Evolutionary conservation across 2,329 filamentous ascomycete genomes (phyloP).

Genomic region (Talaromyces piceae): DNA sequence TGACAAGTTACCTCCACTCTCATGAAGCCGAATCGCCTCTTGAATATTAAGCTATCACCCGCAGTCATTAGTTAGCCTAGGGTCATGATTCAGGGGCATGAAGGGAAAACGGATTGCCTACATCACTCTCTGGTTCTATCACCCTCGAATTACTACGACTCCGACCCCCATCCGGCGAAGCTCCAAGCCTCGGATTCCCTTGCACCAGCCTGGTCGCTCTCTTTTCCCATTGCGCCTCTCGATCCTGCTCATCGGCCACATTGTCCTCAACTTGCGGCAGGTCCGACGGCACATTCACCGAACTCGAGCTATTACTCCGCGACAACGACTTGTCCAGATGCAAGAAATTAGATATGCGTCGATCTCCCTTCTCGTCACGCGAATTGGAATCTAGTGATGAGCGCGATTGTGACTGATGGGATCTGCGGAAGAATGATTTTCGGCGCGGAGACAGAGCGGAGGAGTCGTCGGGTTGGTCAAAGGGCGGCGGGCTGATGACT

Average conservation of each 20-base stretch:
- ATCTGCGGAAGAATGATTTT: slow-evolving; percentile 26
- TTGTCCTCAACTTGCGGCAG: slow-evolving; percentile 63
- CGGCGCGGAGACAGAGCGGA: slow-evolving; percentile 26
- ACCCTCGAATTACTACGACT: slow-evolving; percentile 27
- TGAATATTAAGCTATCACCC: slow-evolving; percentile 59
- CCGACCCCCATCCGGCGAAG: slow-evolving; percentile 30
- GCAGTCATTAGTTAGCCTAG: too few species aligned
- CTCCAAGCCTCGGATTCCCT: slow-evolving; percentile 39
- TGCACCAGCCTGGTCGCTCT: slow-evolving; percentile 81
- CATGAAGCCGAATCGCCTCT: slow-evolving; percentile 90
- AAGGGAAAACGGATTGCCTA: slow-evolving; percentile 21
- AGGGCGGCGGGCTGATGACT: slow-evolving; percentile 62
- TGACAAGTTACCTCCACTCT: slow-evolving; percentile 54
- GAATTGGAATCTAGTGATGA: slow-evolving; percentile 11
- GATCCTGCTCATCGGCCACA: slow-evolving; percentile 43
- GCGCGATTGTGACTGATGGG: too few species aligned
- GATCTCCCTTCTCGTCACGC: slow-evolving; percentile 19
- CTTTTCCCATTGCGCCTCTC: slow-evolving; percentile 82
- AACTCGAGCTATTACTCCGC: slow-evolving; percentile 25
- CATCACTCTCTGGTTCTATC: slow-evolving; percentile 29
- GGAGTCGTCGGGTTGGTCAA: slow-evolving; percentile 19
- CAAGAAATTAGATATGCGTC: slow-evolving; percentile 26
- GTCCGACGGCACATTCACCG: slow-evolving; percentile 68
- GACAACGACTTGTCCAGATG: slow-evolving; percentile 22
- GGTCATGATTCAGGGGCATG: too few species aligned